Conservation (phyloP, 2,329 filamentous ascomycete genomes). For the Harringtonia lauricola region DNA sequence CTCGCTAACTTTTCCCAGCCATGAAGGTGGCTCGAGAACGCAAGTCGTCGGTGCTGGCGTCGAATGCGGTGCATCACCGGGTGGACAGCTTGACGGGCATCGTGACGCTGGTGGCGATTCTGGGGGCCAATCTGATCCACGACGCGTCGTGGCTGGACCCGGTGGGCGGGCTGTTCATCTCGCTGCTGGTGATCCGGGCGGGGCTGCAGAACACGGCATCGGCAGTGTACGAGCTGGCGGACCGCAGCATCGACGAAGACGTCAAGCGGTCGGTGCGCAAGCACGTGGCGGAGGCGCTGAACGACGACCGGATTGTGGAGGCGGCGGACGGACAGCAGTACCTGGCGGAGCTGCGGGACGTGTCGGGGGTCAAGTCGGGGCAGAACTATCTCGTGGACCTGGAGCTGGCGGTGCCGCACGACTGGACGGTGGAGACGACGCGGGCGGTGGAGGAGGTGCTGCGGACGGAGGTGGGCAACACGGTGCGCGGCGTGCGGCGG, state of each 20-base stretch:
- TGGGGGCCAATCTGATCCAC: slow-evolving; percentile 75
- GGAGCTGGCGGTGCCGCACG: slow-evolving; percentile 67
- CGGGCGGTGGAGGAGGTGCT: slow-evolving; percentile 62
- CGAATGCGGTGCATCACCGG: slow-evolving; percentile 92
- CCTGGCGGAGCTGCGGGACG: slow-evolving; percentile 59
- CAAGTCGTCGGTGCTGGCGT: slow-evolving; percentile 90
- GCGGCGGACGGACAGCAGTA: slow-evolving; percentile 39
- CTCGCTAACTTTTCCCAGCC: no score
- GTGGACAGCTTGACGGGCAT: slow-evolving; percentile 93
- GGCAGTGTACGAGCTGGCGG: slow-evolving; percentile 80
- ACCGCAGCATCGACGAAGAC: slow-evolving; percentile 78
- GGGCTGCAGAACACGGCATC: slow-evolving; percentile 77
- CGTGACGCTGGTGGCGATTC: slow-evolving; percentile 80
- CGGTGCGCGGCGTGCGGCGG: slow-evolving; percentile 73
- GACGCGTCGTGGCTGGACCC: slow-evolving; percentile 90
- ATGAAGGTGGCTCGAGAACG: slow-evolving; percentile 93
- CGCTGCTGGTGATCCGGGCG: slow-evolving; percentile 83
- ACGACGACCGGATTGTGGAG: slow-evolving; percentile 17
- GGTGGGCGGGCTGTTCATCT: slow-evolving; percentile 85
- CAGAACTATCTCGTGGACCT: slow-evolving; percentile 94
- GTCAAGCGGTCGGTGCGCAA: slow-evolving; percentile 61
- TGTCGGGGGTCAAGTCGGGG: slow-evolving; percentile 88
- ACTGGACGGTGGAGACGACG: slow-evolving; percentile 64
- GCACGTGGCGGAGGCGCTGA: slow-evolving; percentile 49
- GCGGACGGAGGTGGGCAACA: slow-evolving; percentile 59